phyloP scores from a whole-genome alignment of 1,139 yeast species.

The Suhomyces bribrorum region DNA sequence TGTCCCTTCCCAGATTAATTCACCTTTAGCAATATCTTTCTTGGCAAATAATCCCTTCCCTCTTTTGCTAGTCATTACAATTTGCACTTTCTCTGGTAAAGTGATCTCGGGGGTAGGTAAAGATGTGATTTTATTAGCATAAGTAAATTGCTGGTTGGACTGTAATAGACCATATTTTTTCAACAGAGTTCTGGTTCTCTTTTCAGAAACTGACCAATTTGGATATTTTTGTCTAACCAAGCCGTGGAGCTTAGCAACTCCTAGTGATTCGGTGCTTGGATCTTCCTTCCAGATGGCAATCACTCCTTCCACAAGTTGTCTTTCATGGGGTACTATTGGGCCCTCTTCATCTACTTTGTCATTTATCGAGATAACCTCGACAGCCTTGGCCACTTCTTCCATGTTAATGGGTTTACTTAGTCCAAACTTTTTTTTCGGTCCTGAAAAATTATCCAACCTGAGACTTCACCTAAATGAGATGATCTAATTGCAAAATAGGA shows the following conservation, averaged over 20 bases:
- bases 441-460: not conserved
- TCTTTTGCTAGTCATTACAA: conserved; percentile 44
- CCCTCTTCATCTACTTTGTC: conserved; percentile 27
- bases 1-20: conserved; percentile 56
- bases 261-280: conserved; percentile 60
- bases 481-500: not conserved
- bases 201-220: conserved; percentile 64
- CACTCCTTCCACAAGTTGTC: conserved; percentile 64
- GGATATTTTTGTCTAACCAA: conserved; percentile 54
- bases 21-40: conserved; percentile 48
- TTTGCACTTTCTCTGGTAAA: conserved; percentile 49
- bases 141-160: conserved; percentile 44
- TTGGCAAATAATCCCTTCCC: conserved; percentile 55
- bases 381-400: conserved; percentile 15
- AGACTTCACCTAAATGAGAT: not conserved
- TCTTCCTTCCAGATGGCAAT: conserved; percentile 69
- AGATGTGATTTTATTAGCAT: conserved; percentile 58
- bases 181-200: conserved; percentile 54
- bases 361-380: conserved; percentile 37
- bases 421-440: not conserved
- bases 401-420: conserved; percentile 2
- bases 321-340: conserved; percentile 57
- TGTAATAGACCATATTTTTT: conserved; percentile 55
- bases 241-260: conserved; percentile 54
- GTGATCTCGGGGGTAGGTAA: conserved; percentile 49